Conservation (phyloP, 805 yeast genomes). For the Hanseniaspora mollemarum region DNA sequence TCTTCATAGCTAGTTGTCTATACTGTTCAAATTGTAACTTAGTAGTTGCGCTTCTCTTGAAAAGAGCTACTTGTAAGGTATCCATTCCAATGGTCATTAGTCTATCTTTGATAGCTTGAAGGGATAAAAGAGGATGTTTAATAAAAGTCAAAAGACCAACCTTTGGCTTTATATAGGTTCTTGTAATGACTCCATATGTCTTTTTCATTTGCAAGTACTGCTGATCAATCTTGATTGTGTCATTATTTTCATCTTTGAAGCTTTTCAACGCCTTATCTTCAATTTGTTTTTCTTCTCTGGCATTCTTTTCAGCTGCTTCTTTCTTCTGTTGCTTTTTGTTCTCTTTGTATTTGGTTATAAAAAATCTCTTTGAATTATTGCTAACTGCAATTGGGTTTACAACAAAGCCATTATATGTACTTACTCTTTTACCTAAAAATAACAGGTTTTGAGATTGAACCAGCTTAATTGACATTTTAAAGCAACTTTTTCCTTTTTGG, state of each 20-base stretch:
- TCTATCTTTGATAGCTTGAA: conserved; percentile 45
- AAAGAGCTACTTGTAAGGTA: conserved; percentile 54
- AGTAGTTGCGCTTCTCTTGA: conserved; percentile 55
- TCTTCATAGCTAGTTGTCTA: conserved; percentile 76
- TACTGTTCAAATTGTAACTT: conserved; percentile 63
- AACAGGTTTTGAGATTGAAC: too few species aligned
- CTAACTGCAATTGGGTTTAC: not conserved
- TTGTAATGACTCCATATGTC: conserved; percentile 32
- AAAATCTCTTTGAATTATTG: not conserved
- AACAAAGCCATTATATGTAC: too few species aligned
- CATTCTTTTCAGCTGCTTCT: not conserved
- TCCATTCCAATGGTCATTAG: conserved; percentile 54
- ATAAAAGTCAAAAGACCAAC: conserved; percentile 36
- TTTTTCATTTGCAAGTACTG: conserved; percentile 26
- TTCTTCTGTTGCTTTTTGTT: not conserved
- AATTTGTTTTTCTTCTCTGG: not conserved
- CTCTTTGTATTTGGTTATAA: not conserved
- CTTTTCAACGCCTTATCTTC: not conserved
- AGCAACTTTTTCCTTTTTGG: too few species aligned
- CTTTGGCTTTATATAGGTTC: conserved; percentile 44
- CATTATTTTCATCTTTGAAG: conserved; percentile 1
- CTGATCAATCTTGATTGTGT: not conserved
- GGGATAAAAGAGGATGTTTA: conserved; percentile 33
- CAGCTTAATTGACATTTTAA: too few species aligned
- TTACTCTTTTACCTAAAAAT: too few species aligned